Conservation (phyloP, 192 early-diverging fungal species). For the Chytriomyces confervae region DNA sequence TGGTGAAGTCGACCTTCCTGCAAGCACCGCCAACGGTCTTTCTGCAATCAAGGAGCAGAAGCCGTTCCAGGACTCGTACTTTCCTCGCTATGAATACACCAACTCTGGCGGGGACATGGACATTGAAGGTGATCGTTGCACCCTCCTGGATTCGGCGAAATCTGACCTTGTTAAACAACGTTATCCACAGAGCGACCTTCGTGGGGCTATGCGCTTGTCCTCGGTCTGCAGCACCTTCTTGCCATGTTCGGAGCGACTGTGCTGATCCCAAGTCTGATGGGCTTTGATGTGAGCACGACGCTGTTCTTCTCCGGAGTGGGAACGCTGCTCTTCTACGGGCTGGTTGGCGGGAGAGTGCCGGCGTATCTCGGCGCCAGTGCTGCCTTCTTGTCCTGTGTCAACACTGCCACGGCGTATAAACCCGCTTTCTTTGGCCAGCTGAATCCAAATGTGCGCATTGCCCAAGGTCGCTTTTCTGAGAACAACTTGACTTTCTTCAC, state of each 20-base stretch:
- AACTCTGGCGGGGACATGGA: background rate
- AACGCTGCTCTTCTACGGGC: slow-evolving; percentile 57
- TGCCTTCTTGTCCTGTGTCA: slow-evolving; percentile 60
- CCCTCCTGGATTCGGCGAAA: background rate
- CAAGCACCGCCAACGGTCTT: no score
- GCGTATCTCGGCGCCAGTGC: slow-evolving; percentile 64
- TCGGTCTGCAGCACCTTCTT: slow-evolving; percentile 61
- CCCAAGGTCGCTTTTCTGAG: slow-evolving; percentile 36
- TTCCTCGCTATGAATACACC: background rate
- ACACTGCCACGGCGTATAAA: slow-evolving; percentile 54
- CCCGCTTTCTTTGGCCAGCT: slow-evolving; percentile 22
- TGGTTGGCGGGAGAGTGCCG: slow-evolving; percentile 63
- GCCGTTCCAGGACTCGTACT: background rate
- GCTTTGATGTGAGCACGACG: slow-evolving; percentile 53
- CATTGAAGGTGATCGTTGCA: background rate
- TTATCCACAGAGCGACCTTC: slow-evolving; percentile 44
- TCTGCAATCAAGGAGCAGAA: background rate
- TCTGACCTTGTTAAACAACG: background rate
- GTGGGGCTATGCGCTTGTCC: slow-evolving; percentile 41
- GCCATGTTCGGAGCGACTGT: slow-evolving; percentile 69
- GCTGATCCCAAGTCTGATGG: slow-evolving; percentile 51
- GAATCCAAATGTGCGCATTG: slow-evolving; percentile 53
- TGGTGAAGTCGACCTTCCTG: no score
- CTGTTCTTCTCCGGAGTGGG: slow-evolving; percentile 62
- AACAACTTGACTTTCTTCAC: background rate